Evolutionary conservation across 257 asterid genomes (phyloP).

Genomic region (Ballota nigra): DNA sequence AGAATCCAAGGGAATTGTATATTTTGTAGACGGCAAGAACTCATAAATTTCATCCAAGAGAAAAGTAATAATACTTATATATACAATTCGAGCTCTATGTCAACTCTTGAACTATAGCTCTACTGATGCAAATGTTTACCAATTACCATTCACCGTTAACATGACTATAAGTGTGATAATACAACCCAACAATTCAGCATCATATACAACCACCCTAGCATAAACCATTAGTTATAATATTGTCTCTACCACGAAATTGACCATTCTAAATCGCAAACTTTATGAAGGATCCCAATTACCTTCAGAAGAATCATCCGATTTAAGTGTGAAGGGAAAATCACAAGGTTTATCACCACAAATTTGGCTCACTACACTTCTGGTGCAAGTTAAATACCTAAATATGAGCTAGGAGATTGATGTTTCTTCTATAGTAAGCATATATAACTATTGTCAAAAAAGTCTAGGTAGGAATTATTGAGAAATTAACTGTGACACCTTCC

Average conservation of each 20-base stretch:
- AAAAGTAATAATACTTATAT: neutral
- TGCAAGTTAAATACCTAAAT: too few species aligned
- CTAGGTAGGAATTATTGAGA: too few species aligned
- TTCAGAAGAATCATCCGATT: constrained; percentile 19
- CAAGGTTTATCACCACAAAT: constrained; percentile 51
- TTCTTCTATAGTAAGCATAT: too few species aligned
- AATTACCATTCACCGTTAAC: neutral
- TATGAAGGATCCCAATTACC: constrained; percentile 23
- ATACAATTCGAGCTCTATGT: neutral
- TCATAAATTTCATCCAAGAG: too few species aligned
- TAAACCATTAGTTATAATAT: neutral
- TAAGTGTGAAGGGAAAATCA: constrained; percentile 27
- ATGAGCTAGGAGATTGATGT: too few species aligned
- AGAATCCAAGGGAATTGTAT: too few species aligned
- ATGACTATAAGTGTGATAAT: neutral
- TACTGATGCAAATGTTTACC: neutral
- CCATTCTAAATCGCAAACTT: neutral
- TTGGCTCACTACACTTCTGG: too few species aligned
- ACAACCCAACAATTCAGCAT: neutral
- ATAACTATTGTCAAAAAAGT: too few species aligned
- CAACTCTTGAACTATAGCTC: neutral
- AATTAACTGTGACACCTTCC: too few species aligned
- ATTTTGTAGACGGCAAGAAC: too few species aligned
- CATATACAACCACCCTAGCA: neutral
- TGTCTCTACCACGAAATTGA: neutral